Evolutionary conservation across 108 stramenopile genomes (phyloP), one percentile per base, ranked within the genome.

Genomic region (Stephanodiscus minutulus): DNA sequence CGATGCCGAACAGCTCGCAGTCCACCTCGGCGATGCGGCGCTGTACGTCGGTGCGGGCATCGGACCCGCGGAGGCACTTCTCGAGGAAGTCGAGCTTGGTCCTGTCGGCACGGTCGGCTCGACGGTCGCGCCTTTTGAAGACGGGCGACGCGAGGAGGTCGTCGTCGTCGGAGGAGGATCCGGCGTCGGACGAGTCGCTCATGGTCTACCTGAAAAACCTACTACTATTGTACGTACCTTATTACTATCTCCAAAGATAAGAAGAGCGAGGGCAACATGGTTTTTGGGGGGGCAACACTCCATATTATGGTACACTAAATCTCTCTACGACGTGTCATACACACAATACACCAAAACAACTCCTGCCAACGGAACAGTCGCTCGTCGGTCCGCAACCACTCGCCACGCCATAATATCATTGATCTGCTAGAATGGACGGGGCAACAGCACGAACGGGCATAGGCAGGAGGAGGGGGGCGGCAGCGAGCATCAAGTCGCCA

Each of bases 21-120:
- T 79, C 71, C 66, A 79, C 66, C 25, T 62, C 66, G 29, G 71
- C 71, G 39, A 79, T 72, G 4, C 78, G 59, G 13, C 78, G 47
- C 3, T 79, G 65, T 22, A 72, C 60, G 33, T 72, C 71, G 50
- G 71, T 66, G 15, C 81, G 76, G n/a, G 76, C 70, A 66, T 79
- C 68, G 5, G 67, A 55, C 12, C 72, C 66, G 15, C 50, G 48
- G 1, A 79, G 47, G 43, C 81, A 77, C 48, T 55, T 39, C 53
- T 72, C 71, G 2, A 79, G 49, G 47, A 79, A 79, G 44, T 67
- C 71, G 50, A 72, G 39, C 53, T 79, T 79, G 20, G 20, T 57
- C 52, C 68, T 72, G 7, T 72, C 70, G 48, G 78, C 70, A 1
- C 78, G 70, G 21, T 79, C 62, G 29, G 66, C 37, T 4, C 61